phyloP scores from a whole-genome alignment of 2,329 filamentous ascomycete species.

The Alternaria dauci region DNA sequence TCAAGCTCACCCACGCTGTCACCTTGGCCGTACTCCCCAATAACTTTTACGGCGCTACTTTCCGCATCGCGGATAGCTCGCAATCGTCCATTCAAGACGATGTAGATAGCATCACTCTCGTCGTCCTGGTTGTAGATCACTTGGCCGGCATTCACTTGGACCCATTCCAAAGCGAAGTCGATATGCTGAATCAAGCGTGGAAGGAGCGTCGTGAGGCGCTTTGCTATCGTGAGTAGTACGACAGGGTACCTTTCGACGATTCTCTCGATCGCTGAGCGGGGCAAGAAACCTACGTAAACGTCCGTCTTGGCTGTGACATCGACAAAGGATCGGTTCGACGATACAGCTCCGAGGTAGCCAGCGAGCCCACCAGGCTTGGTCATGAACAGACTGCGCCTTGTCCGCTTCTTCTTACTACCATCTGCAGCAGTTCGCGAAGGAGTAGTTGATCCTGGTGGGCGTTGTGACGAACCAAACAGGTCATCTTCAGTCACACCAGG shows the following conservation, averaged over 20 bases:
- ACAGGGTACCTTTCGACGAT: slow-evolving; percentile 94
- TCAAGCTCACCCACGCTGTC: slow-evolving; percentile 98
- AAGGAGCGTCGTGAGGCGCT: slow-evolving; percentile 86
- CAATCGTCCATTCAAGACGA: slow-evolving; percentile 92
- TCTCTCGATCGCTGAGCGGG: slow-evolving; percentile 82
- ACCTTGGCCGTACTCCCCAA: slow-evolving; percentile 93
- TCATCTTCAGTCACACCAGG: slow-evolving; percentile 49
- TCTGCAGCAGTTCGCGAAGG: slow-evolving; percentile 39
- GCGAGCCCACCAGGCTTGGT: slow-evolving; percentile 95
- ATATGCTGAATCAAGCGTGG: slow-evolving; percentile 93
- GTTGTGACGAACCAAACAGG: slow-evolving; percentile 41
- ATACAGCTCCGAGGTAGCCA: slow-evolving; percentile 92
- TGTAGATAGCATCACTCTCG: slow-evolving; percentile 97
- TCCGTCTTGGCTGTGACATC: slow-evolving; percentile 98
- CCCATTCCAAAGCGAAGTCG: slow-evolving; percentile 97
- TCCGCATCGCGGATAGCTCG: slow-evolving; percentile 83
- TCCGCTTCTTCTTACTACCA: slow-evolving; percentile 57
- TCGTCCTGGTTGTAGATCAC: slow-evolving; percentile 93
- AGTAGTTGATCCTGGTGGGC: slow-evolving; percentile 36
- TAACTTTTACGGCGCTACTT: slow-evolving; percentile 82
- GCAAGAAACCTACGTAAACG: slow-evolving; percentile 95
- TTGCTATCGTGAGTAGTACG: slow-evolving; percentile 93
- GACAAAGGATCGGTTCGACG: slow-evolving; percentile 94
- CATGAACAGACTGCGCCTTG: slow-evolving; percentile 79
- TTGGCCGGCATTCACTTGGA: slow-evolving; percentile 94